Evolutionary conservation across 495 filamentous ascomycete genomes (phyloP), one percentile per base, ranked within the genome.

Genomic region (Penicillium taxi): DNA sequence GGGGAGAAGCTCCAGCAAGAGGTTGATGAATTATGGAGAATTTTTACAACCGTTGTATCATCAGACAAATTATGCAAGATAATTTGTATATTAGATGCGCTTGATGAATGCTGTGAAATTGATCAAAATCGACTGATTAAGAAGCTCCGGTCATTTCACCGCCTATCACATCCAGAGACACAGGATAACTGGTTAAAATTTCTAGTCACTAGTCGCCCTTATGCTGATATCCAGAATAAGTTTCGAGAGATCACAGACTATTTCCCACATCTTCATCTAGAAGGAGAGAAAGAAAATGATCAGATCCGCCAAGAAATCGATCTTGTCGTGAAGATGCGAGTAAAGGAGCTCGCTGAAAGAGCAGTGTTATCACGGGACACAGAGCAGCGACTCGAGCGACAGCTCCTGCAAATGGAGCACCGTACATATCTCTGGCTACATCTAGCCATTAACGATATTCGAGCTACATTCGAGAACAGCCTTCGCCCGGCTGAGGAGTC

Each of bases 171-270:
- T 30, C 16, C 21, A 26, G 17, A 7, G 8, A 32, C 7, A 21
- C 17, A 47, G 20, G 29, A 26, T 15, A 37, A 21, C 30, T 41
- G 29, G 35, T 34, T 69, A 7, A 69, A 66, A 41, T 63, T 69
- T 23, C 41, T 70, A 0, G 40, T 69, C 5, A 71, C 64, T 1
- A 68, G 67, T 45, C 65, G 60, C 11, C 66, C 63, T 9, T 70
- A 65, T 35, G 37, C 34, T 9, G 12, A 56, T 16, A 69, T 74
- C 5, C 29, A 50, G 20, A 11, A 24, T 12, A 9, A 27, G 3
- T 65, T 62, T n/a, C 22, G 11, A 44, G 0, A 18, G 20, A 18
- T 48, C 42, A 32, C 45, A 9, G 15, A 47, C 7, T 25, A 23
- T 19, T 53, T 48, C n/a, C 53, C 44, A 8, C 11, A 33, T 15